Evolutionary conservation across 2,329 filamentous ascomycete species (phyloP), one percentile per base, ranked within the genome.

Genomic region (Phaeosphaeria sp.): DNA sequence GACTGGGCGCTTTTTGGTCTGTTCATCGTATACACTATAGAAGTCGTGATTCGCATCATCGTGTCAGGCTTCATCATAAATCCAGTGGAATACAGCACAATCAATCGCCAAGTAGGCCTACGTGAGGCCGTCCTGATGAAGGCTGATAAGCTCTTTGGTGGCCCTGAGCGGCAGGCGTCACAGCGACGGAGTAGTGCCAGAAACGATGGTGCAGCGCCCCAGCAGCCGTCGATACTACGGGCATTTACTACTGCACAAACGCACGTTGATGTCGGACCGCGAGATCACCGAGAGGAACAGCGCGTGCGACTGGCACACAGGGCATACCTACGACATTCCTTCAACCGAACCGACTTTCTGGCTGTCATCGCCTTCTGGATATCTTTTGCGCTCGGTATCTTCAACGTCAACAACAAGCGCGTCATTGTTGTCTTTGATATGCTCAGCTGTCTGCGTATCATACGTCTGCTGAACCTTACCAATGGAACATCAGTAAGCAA

Each of bases 341-440:
- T 99, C 80, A 98, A 98, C 73, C 87, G 95, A 52, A 84, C 98
- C 11, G 95, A 99, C 75, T 97, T 98, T 76, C 82, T 99, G 52
- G 96, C 95, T 1, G 90, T 99, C 7, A 83, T 95, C n/a, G 90
- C 94, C 0, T 99, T 93, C 77, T 99, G 95, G 95, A 89, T 97
- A 56, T 89, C 92, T 1, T 95, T 98, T 69, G 75, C 87, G 11
- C 82, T 99, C 50, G 86, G 87, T 30, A 78, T 93, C 18, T 84
- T 85, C 11, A 88, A 89, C 0, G 74, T 93, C 20, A 91, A 97
- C 72, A 83, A 84, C 59, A 71, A 77, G 2, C 83, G 88, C 52
- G 91, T 96, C 72, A 77, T 98, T 7, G 96, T 93, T 68, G 85
- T 98, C 7, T 99, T 99, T 77, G 89, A 92, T 55, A 99, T 99